Base-by-base conservation (phyloP, 1,284 basidiomycete species). In the Singerocomus inundabilis region DNA sequence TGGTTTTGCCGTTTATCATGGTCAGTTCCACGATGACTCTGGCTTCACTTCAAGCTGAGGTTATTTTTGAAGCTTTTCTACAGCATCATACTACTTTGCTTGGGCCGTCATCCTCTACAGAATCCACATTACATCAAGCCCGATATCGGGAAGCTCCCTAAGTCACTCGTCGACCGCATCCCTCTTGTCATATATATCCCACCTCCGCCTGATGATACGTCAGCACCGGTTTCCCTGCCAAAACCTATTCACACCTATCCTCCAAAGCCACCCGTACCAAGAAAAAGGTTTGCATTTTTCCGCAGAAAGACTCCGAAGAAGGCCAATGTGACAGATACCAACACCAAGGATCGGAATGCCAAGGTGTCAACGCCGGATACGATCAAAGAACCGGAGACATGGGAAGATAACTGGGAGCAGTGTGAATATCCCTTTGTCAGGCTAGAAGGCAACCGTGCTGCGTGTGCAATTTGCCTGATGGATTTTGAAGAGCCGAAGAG, bases 101-200 rank as follows among this genome's bases (percentile, higher is more conserved):
- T 88, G 18, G 88, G 88, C 4, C 78, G 88, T 21, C 86, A 89
- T 60, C 88, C 86, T 3, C 60, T 88, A 32, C 87, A 88, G 62
- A 81, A 83, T 53, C 82, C 82, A 8, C 74, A 77, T 48, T 74
- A 79, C 62, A 86, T 89, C 63, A 83, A 82, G 50, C 88, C 86
- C 11, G 86, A 90, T 48, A 80, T 91, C 37, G 83, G 80, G 6
- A 89, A 89, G 61, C 71, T 91, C 7, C 71, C 87, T 0, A 82
- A 80, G 57, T 70, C 78, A 5, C 69, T 84, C 8, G 88, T 91
- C 26, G 84, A 91, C 48, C 77, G 76, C 46, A 91, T 91, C 37
- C 88, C 88, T 1, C 76, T 91, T 29, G 88, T 91, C 26, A 78
- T 88, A 49, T 91, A 90, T 68, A 91, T 91, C 41, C 88, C 88